Conservation (phyloP, 192 early-diverging fungal genomes). For the Podila verticillata region DNA sequence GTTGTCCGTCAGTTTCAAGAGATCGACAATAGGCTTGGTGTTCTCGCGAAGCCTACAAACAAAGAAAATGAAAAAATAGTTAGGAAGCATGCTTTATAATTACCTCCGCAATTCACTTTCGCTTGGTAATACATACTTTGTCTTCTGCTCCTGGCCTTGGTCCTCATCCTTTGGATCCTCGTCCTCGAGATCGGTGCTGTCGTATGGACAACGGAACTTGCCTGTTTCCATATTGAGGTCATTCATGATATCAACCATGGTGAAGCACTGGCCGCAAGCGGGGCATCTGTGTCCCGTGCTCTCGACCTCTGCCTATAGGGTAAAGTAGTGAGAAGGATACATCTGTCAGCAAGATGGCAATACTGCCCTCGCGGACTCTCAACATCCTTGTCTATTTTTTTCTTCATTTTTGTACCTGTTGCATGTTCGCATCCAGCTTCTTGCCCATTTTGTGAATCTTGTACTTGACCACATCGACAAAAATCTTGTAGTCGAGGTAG, state of each 20-base stretch:
- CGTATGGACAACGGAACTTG: slow-evolving; percentile 36
- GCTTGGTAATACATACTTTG: slow-evolving; percentile 21
- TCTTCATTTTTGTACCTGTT: slow-evolving; percentile 51
- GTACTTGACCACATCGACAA: slow-evolving; percentile 93
- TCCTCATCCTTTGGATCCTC: slow-evolving; percentile 36
- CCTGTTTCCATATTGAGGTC: slow-evolving; percentile 1
- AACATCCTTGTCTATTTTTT: not conserved
- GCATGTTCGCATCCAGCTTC: slow-evolving; percentile 63
- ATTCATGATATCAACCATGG: slow-evolving; percentile 67
- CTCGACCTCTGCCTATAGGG: slow-evolving; percentile 64
- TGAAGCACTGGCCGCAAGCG: slow-evolving; percentile 65
- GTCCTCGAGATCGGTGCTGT: slow-evolving; percentile 20
- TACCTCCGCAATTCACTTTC: no score
- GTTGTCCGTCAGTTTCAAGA: slow-evolving; percentile 73
- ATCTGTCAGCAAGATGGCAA: no score
- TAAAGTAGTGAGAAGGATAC: not conserved
- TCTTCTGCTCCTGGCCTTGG: slow-evolving; percentile 37
- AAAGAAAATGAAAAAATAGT: not conserved
- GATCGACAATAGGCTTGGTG: slow-evolving; percentile 73
- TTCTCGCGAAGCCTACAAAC: slow-evolving; percentile 69
- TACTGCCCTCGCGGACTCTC: no score
- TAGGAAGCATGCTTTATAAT: no score
- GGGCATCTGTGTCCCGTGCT: slow-evolving; percentile 77
- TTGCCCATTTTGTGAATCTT: slow-evolving; percentile 87
- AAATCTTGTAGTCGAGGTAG: slow-evolving; percentile 93